These are phyloP conservation scores for Mimosa pudica DNA, from an alignment of 306 rosid species.

Conservation along the genomic window DNA sequence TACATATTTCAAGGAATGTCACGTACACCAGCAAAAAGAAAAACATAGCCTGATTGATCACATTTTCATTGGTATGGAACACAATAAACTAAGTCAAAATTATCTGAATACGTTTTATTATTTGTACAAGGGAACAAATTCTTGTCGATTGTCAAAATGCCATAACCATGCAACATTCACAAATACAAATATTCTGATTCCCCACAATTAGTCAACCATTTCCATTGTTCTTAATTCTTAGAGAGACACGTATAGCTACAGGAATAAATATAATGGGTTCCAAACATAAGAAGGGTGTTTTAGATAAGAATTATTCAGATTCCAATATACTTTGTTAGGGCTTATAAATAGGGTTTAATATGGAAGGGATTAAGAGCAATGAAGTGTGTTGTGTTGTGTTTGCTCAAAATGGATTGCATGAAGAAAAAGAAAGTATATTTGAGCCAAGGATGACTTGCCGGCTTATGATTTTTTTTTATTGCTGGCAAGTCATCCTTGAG, in stretches of 20 bases:
- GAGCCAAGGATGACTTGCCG: conserved; percentile 43
- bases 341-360: neutral
- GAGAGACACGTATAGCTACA: neutral
- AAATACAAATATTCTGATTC: conserved; percentile 35
- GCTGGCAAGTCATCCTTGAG: neutral
- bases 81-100: neutral
- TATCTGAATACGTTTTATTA: neutral
- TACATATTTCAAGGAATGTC: neutral
- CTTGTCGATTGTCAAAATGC: conserved; percentile 6
- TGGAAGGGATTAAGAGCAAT: neutral
- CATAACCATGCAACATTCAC: neutral
- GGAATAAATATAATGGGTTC: conserved; percentile 1
- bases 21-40: neutral
- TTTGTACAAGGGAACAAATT: conserved; percentile 24
- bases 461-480: neutral
- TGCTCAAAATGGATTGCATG: neutral
- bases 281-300: neutral
- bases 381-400: neutral
- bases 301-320: conserved; percentile 14
- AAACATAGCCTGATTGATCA: neutral
- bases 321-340: neutral
- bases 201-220: conserved; percentile 37
- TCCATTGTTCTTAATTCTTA: neutral
- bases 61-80: neutral
- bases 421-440: conserved; percentile 5